Base-by-base conservation (phyloP, 2,329 filamentous ascomycete genomes). In the Arthrocladium fulminans region DNA sequence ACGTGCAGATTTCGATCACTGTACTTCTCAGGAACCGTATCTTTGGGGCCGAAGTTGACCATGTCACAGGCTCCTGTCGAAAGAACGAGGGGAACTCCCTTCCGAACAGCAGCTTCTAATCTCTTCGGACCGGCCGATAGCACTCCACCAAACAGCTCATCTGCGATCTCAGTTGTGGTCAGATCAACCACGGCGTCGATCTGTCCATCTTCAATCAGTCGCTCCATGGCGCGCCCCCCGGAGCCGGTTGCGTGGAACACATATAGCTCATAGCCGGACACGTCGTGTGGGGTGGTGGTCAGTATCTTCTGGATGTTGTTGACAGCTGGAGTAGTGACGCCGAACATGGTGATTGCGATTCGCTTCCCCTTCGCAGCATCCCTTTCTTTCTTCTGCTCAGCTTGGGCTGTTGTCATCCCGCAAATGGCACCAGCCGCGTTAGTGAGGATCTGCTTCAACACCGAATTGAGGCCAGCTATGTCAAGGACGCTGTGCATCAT, bases 401-500 rank as follows among this genome's bases (percentile, higher is more conserved):
- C 57, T 50, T 77, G 79, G 0, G 70, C 64, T 1, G 54, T 51
- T 0, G 78, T 75, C 72, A 83, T 82, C 0, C 74, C 81, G 0
- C 67, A 67, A 30, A 85, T 77, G 0, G 79, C 75, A 0, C 73
- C 75, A 0, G 76, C 81, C 0, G 83, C 81, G 55, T 86, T 86
- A 19, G 67, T 63, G 5, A 86, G 61, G 0, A 86, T 73, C 2
- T 67, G 66, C 5, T 70, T 69, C 12, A 86, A 63, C 2, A 86
- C 65, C 1, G 70, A 64, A 52, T 86, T 86, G 8, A 77, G 61
- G 0, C 83, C 83, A 1, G 82, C 79, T 44, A 86, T 73, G 50
- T 87, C 83, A 12, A 86, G 82, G 1, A 86, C 80, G 13, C 75
- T 81, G 57, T 84, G 83, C 76, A 84, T 82, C 65, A 86, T 73